A percentile compares a stretch with the other conserved stretches of the same genome.
These are phyloP conservation scores for Saccharomyces hybrid DNA, from an alignment of 1,139 yeast species.

Conservation along the genomic window DNA sequence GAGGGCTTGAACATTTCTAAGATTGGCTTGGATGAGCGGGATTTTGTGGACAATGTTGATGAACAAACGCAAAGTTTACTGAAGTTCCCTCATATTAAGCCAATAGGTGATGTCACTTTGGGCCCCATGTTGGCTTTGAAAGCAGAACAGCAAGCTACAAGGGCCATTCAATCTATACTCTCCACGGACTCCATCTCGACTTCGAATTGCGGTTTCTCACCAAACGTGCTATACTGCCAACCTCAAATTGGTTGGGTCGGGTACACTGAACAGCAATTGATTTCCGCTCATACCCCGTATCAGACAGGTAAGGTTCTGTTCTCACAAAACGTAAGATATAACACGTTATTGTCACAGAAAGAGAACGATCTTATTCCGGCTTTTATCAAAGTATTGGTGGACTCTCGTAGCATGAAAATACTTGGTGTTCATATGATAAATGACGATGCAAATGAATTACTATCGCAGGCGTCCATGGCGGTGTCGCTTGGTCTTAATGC, in stretches of 20 bases:
- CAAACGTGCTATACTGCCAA: background rate
- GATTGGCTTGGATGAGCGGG: background rate
- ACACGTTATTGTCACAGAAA: background rate
- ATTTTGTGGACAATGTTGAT: background rate
- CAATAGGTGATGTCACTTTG: background rate
- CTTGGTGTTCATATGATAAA: background rate
- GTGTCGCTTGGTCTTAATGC: background rate
- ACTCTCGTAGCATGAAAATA: background rate
- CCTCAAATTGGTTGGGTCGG: background rate
- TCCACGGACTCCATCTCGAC: background rate
- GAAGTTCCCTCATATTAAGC: background rate
- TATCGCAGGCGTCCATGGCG: background rate
- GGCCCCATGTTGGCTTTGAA: background rate
- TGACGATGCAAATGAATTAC: background rate
- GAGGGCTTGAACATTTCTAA: background rate
- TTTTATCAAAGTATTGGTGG: background rate
- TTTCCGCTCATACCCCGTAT: background rate
- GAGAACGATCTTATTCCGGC: background rate
- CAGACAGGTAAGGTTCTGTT: background rate
- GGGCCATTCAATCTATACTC: background rate
- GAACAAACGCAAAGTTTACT: background rate
- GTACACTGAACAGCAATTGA: background rate
- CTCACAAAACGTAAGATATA: background rate
- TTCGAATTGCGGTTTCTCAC: background rate
- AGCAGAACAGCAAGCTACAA: background rate